phyloP scores from a whole-genome alignment of 2,329 filamentous ascomycete species.

The Nemania serpens region DNA sequence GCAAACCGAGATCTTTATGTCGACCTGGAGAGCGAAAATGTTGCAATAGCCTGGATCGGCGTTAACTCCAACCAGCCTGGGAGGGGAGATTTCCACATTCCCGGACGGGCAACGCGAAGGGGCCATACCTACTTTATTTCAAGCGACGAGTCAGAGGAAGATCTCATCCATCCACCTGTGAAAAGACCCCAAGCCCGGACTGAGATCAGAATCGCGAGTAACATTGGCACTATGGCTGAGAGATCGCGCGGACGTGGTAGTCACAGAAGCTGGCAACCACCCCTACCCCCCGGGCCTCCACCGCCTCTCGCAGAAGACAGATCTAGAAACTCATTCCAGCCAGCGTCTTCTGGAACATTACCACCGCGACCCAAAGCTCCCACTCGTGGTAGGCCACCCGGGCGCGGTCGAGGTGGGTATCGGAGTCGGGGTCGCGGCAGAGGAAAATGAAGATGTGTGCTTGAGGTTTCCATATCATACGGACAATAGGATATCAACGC shows the following conservation, averaged over 20 bases:
- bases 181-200: constrained; percentile 29
- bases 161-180: constrained; percentile 38
- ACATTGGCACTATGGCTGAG: constrained; percentile 30
- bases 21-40: constrained; percentile 48
- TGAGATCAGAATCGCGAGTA: constrained; percentile 39
- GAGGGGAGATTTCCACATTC: constrained; percentile 35
- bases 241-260: constrained; percentile 9
- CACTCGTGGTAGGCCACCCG: constrained; percentile 8
- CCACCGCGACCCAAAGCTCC: constrained; percentile 32
- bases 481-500: no score
- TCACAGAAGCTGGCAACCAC: constrained; percentile 31
- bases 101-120: constrained; percentile 34
- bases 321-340: constrained; percentile 23
- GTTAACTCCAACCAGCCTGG: constrained; percentile 15
- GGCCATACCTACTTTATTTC: constrained; percentile 41
- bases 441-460: constrained; percentile 16
- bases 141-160: constrained; percentile 42
- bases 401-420: constrained; percentile 43
- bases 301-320: constrained; percentile 20
- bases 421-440: constrained; percentile 29
- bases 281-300: constrained; percentile 35
- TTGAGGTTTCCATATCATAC: no score
- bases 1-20: constrained; percentile 55
- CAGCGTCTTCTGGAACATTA: constrained; percentile 30
- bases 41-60: constrained; percentile 44